Conservation (phyloP, 2,329 filamentous ascomycete species). For the Diplodia corticola region DNA sequence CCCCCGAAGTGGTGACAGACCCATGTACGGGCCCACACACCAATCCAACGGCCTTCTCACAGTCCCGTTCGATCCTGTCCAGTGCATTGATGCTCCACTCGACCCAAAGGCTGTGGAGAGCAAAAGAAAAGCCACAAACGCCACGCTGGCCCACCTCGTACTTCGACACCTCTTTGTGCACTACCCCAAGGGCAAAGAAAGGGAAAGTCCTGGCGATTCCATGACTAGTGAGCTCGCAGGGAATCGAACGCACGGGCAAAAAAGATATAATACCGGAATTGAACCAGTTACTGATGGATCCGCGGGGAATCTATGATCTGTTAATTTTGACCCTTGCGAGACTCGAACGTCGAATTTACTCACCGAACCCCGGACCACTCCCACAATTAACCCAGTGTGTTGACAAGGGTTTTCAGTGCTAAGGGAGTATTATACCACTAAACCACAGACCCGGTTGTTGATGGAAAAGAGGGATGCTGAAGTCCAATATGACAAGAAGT, state of each 20-base stretch:
- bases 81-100: not conserved
- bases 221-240: too few relatives aligned
- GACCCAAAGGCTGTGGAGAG: too few relatives aligned
- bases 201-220: too few relatives aligned
- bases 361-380: not conserved
- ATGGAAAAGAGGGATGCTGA: accelerated
- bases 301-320: not conserved
- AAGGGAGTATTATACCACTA: conserved; percentile 14
- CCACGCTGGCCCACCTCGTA: too few relatives aligned
- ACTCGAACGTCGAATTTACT: too few relatives aligned
- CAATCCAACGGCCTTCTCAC: not conserved
- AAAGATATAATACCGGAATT: not conserved
- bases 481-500: not conserved
- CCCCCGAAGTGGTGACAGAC: not conserved
- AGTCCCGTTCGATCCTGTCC: not conserved
- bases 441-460: conserved; percentile 11
- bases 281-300: not conserved
- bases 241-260: not conserved
- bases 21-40: not conserved
- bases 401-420: too few relatives aligned
- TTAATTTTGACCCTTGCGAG: too few relatives aligned
- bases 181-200: not conserved
- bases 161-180: not conserved
- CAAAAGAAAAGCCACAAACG: not conserved
- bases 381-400: too few relatives aligned